Percentiles rank a stretch among this genome's conserved stretches.
Evolutionary conservation across 352 stramenopile genomes (phyloP).

Genomic region (Phytopythium chamaehyphon): DNA sequence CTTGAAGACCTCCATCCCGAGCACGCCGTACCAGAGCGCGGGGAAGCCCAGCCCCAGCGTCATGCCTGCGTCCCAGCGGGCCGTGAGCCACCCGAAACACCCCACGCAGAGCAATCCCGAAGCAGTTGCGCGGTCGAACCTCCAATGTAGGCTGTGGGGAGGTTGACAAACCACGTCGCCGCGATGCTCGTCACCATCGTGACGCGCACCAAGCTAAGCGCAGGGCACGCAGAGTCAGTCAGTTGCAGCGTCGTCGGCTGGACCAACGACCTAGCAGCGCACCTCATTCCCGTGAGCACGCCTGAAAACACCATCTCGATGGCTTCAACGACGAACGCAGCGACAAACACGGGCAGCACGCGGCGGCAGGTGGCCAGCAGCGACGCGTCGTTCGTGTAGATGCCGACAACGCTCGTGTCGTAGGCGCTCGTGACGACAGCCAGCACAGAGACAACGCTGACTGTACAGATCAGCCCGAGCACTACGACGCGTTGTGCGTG

Average conservation of each 20-base stretch:
- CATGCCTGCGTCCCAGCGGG: slow-evolving; percentile 32
- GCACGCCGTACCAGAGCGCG: slow-evolving; percentile 55
- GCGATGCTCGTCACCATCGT: slow-evolving; percentile 60
- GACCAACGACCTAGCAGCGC: neutral
- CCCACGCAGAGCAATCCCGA: neutral
- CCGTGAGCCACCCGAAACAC: too few relatives aligned
- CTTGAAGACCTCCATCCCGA: slow-evolving; percentile 71
- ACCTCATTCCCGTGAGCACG: slow-evolving; percentile 71
- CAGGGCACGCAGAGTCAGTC: too few relatives aligned
- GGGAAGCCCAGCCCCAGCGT: slow-evolving; percentile 52
- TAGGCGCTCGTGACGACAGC: slow-evolving; percentile 40
- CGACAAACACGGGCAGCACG: slow-evolving; percentile 60
- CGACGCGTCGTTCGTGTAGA: slow-evolving; percentile 56
- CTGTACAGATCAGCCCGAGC: slow-evolving; percentile 54
- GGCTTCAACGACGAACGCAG: slow-evolving; percentile 56
- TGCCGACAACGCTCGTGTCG: slow-evolving; percentile 38
- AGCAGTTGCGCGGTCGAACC: slow-evolving; percentile 9
- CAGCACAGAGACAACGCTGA: slow-evolving; percentile 42
- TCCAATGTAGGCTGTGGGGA: slow-evolving; percentile 55
- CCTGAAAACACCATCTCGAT: slow-evolving; percentile 54
- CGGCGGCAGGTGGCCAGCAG: slow-evolving; percentile 40
- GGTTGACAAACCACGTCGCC: slow-evolving; percentile 63
- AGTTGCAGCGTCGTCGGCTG: neutral
- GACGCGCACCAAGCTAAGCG: slow-evolving; percentile 59
- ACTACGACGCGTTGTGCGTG: slow-evolving; percentile 44